Percentiles rank a stretch among this genome's conserved stretches.
phyloP scores from a whole-genome alignment of 73 alveolate species.

The Paramecium caudatum region DNA sequence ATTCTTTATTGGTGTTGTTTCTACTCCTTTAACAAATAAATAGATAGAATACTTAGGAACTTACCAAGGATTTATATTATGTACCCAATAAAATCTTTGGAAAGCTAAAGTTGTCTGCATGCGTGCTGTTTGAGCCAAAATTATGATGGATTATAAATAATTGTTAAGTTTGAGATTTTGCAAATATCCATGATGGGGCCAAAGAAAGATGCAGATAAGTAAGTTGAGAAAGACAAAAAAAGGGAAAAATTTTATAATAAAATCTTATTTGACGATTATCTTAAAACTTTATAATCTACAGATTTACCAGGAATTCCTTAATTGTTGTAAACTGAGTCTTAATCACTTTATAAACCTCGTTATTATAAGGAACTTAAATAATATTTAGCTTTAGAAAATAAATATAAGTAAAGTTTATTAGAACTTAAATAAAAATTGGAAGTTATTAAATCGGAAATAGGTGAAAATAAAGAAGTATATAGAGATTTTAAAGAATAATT shows the following conservation, averaged over 20 bases:
- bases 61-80: slow-evolving; percentile 6
- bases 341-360: background rate
- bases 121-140: slow-evolving; percentile 5
- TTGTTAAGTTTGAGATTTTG: background rate
- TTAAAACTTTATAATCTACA: too few relatives aligned
- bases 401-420: background rate
- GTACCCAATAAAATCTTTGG: background rate
- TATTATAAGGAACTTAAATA: slow-evolving; percentile 15
- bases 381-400: background rate
- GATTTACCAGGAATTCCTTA: too few relatives aligned
- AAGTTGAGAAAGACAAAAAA: background rate
- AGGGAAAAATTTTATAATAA: background rate
- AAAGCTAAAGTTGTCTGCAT: slow-evolving; percentile 16
- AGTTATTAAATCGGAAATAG: too few relatives aligned
- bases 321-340: too few relatives aligned
- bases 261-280: too few relatives aligned
- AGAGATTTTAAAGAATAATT: background rate
- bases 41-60: background rate
- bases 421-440: too few relatives aligned
- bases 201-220: background rate
- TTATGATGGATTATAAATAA: background rate
- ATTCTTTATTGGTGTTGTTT: slow-evolving; percentile 28
- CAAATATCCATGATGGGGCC: background rate
- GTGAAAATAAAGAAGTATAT: background rate
- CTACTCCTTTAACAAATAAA: background rate